Evolutionary conservation across 2,329 filamentous ascomycete species (phyloP).

Genomic region (Paecilomyces niveus): DNA sequence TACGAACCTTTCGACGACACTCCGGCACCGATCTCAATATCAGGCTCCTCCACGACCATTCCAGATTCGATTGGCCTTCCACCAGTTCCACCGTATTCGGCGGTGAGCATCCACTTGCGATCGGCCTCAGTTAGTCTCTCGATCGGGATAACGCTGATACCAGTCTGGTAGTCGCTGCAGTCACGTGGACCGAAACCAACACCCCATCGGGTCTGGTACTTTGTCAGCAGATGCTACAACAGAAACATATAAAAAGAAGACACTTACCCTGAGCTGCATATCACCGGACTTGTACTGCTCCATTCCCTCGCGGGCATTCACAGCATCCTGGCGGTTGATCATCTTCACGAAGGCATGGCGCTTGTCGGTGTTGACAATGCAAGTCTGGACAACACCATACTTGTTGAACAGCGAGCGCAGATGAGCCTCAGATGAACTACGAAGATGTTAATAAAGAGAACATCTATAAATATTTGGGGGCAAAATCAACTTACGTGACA

Average conservation of each 20-base stretch:
- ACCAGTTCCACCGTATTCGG: slow-evolving; percentile 87
- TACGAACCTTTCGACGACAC: slow-evolving; percentile 78
- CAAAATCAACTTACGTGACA: slow-evolving; percentile 61
- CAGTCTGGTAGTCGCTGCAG: slow-evolving; percentile 90
- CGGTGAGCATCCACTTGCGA: slow-evolving; percentile 92
- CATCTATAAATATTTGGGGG: slow-evolving; percentile 1
- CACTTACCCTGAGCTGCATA: slow-evolving; percentile 62
- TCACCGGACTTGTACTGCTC: slow-evolving; percentile 68
- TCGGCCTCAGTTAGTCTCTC: slow-evolving; percentile 90
- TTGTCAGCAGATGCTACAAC: slow-evolving; percentile 17
- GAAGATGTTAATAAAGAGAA: slow-evolving; percentile 3
- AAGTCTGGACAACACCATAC: slow-evolving; percentile 87
- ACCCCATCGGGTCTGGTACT: slow-evolving; percentile 80
- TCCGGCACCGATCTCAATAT: slow-evolving; percentile 96
- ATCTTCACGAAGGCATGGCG: slow-evolving; percentile 99
- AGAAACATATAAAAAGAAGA: slow-evolving; percentile 1
- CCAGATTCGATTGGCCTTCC: slow-evolving; percentile 72
- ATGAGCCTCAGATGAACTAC: slow-evolving; percentile 69
- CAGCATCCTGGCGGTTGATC: slow-evolving; percentile 79
- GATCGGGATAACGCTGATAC: slow-evolving; percentile 89
- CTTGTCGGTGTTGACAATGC: slow-evolving; percentile 97
- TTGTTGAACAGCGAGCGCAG: slow-evolving; percentile 71
- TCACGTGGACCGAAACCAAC: slow-evolving; percentile 95
- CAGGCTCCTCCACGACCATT: slow-evolving; percentile 90
- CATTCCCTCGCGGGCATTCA: slow-evolving; percentile 79